These are phyloP conservation scores for Hermanozyma aechmeae DNA, from an alignment of 805 yeast species.

Conservation along the genomic window DNA sequence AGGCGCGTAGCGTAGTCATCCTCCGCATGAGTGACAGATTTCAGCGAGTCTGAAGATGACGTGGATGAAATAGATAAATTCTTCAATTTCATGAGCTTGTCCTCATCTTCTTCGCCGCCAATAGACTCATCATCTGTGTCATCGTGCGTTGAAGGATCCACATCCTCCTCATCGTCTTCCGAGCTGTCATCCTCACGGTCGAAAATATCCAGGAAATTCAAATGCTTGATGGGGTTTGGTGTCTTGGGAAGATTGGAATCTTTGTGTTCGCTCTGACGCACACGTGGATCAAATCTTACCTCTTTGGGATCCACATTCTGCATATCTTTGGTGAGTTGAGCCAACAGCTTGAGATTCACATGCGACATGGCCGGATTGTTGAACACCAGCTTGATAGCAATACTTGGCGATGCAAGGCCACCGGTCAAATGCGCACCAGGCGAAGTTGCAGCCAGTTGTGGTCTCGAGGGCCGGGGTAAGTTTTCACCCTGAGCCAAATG, in stretches of 20 bases:
- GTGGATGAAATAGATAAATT: constrained; percentile 12
- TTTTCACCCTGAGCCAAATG: neutral
- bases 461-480: no score
- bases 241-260: constrained; percentile 30
- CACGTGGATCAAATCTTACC: constrained; percentile 16
- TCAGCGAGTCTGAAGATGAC: constrained; percentile 10
- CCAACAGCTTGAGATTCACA: constrained; percentile 9
- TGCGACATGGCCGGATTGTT: constrained; percentile 33
- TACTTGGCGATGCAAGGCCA: no score
- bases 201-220: constrained; percentile 24
- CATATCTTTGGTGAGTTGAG: no score
- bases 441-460: no score
- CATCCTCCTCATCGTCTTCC: constrained; percentile 6
- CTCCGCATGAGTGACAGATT: constrained; percentile 9
- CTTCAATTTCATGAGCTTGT: constrained; percentile 15
- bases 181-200: constrained; percentile 2
- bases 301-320: constrained; percentile 5
- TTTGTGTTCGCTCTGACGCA: constrained; percentile 2
- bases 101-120: constrained; percentile 10
- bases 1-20: constrained; percentile 28
- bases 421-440: no score
- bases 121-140: constrained; percentile 6
- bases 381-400: constrained; percentile 33
- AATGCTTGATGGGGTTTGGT: constrained; percentile 24
- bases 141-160: constrained; percentile 7